These are phyloP conservation scores for Penicillium thymicola DNA, from an alignment of 2,329 filamentous ascomycete species.

Conservation along the genomic window DNA sequence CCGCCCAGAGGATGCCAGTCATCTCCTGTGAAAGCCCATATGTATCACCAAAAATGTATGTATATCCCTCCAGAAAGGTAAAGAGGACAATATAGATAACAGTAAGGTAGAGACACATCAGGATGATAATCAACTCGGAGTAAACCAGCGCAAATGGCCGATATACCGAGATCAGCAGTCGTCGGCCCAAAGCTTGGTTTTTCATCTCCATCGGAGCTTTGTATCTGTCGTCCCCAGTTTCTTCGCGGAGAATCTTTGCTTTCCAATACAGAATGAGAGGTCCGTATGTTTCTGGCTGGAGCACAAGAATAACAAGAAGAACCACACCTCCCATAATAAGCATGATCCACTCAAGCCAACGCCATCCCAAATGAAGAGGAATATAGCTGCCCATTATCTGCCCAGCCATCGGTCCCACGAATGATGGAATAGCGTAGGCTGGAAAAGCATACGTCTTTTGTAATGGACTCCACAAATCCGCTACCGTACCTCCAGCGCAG, in stretches of 20 bases:
- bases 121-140: constrained; percentile 37
- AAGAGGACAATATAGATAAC: constrained; percentile 34
- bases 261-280: constrained; percentile 46
- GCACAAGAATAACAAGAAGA: constrained; percentile 38
- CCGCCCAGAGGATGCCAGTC: constrained; percentile 47
- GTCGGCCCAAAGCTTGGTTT: constrained; percentile 37
- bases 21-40: constrained; percentile 48
- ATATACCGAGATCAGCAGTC: constrained; percentile 33
- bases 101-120: constrained; percentile 28
- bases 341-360: constrained; percentile 49
- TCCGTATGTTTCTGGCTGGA: constrained; percentile 51
- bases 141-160: constrained; percentile 48
- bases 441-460: constrained; percentile 51
- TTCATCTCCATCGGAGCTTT: constrained; percentile 42
- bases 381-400: constrained; percentile 22
- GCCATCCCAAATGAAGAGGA: constrained; percentile 20
- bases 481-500: constrained; percentile 46
- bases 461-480: constrained; percentile 47
- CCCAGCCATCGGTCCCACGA: constrained; percentile 29
- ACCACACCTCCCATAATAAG: constrained; percentile 37
- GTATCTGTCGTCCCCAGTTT: constrained; percentile 47
- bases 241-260: constrained; percentile 36
- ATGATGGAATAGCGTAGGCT: constrained; percentile 48
- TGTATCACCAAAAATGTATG: constrained; percentile 50
- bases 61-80: constrained; percentile 45